Conservation (phyloP, 2,329 filamentous ascomycete genomes). For the Fusarium avenaceum region DNA sequence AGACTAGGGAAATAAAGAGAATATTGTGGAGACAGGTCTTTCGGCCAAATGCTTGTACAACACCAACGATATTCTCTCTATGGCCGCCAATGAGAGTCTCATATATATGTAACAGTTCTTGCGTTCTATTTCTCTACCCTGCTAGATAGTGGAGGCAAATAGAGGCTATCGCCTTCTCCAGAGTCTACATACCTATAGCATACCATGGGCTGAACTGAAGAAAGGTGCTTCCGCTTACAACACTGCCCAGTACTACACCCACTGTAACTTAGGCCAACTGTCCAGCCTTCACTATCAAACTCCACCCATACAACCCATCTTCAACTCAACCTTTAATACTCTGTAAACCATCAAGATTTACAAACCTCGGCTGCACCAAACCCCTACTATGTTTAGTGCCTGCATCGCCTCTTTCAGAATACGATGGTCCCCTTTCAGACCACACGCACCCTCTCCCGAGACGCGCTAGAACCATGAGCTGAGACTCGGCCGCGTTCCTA, state of each 20-base stretch:
- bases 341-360: neutral
- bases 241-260: too few relatives aligned
- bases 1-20: slow-evolving; percentile 13
- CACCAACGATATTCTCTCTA: neutral
- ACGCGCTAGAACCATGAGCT: slow-evolving; percentile 37
- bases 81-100: too few relatives aligned
- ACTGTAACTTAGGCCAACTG: too few relatives aligned
- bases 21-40: slow-evolving; percentile 28
- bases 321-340: neutral
- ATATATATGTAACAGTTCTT: too few relatives aligned
- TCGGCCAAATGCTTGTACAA: neutral
- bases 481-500: slow-evolving; percentile 33
- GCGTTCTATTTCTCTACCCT: too few relatives aligned
- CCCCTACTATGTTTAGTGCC: neutral
- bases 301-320: neutral
- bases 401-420: slow-evolving; percentile 13
- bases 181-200: neutral
- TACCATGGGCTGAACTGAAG: too few relatives aligned
- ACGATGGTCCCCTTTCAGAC: slow-evolving; percentile 16
- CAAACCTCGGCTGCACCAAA: neutral
- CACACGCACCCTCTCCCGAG: slow-evolving; percentile 18
- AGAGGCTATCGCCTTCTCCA: too few relatives aligned
- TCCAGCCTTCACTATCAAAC: neutral
- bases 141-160: too few relatives aligned
- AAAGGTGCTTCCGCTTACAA: too few relatives aligned